Evolutionary conservation across 2,329 filamentous ascomycete species (phyloP).

Genomic region (Scopulariopsis brevicaulis): DNA sequence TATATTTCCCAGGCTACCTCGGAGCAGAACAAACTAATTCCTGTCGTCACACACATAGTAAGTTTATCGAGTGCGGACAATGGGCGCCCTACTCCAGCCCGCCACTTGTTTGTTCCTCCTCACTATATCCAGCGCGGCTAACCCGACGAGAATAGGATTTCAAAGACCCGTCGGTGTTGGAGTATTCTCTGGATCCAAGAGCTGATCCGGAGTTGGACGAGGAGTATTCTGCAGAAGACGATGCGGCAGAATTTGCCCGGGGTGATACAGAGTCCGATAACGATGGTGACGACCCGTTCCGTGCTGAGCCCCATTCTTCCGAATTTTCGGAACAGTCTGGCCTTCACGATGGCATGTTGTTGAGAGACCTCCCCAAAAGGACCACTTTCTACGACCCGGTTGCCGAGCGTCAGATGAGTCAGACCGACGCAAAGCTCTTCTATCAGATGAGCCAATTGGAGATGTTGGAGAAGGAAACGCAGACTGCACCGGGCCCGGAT

Average conservation of each 20-base stretch:
- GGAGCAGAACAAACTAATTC: background rate
- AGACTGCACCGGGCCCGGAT: background rate
- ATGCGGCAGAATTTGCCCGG: background rate
- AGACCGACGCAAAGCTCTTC: constrained; percentile 89
- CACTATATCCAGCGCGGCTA: background rate
- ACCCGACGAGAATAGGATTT: background rate
- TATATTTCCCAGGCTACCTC: background rate
- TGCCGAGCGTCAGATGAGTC: constrained; percentile 87
- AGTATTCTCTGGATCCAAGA: background rate
- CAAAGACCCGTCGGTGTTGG: background rate
- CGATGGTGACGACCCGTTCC: constrained; percentile 4
- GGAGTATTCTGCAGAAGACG: constrained; percentile 14
- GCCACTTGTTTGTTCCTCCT: background rate
- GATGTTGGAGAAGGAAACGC: background rate
- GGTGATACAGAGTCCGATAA: constrained; percentile 3
- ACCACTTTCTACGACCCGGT: constrained; percentile 91
- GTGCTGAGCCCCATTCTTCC: background rate
- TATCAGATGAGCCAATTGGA: constrained; percentile 47
- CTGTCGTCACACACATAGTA: background rate
- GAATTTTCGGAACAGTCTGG: constrained; percentile 9
- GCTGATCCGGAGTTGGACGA: constrained; percentile 15
- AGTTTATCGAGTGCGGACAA: background rate
- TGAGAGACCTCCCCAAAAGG: constrained; percentile 50
- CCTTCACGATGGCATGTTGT: constrained; percentile 44
- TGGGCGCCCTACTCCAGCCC: background rate